Evolutionary conservation across 1,284 basidiomycete species (phyloP), one percentile per base, ranked within the genome.

Genomic region (Microbotryum lychnidis-dioicae): DNA sequence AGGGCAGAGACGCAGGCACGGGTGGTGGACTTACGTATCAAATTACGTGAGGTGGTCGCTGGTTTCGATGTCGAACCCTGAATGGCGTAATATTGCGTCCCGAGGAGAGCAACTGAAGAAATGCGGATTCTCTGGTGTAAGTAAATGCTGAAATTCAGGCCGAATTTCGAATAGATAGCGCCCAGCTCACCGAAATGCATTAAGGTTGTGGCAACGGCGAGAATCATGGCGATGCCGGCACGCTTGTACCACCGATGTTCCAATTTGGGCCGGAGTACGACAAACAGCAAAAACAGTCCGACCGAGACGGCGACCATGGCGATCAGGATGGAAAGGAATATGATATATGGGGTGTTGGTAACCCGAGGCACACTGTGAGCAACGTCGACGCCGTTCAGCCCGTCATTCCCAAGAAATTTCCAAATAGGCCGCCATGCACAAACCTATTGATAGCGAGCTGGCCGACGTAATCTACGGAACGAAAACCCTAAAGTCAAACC

Each of bases 251-350:
- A 76, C 8, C 73, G 75, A 62, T 79, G 77, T 67, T 77, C 73
- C 61, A 79, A 73, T 65, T 78, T 77, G 2, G 77, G 78, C 25
- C 77, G 74, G 48, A 79, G 73, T 69, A 78, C 76, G 71, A 79
- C 75, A 69, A 79, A 79, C 73, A 79, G 76, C 70, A 78, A 76
- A 68, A 77, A 79, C 1, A 79, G 74, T 5, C 75, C 78, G 37
- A 75, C 69, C 56, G 75, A 70, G 23, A 78, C 76, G 14, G 77
- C 76, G 16, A 71, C 69, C 54, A 73, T 76, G 29, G 78, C 77
- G 54, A 79, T 77, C 55, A 79, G 62, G 55, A 79, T 74, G 5
- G 76, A 77, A 4, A 74, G 73, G 31, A 79, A 69, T 29, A 79
- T 74, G 51, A 73, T 75, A 25, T 68, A 71, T 18, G 74, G 70